phyloP scores from a whole-genome alignment of 23 red algal genomes.

The Gracilaria vermiculophylla region DNA sequence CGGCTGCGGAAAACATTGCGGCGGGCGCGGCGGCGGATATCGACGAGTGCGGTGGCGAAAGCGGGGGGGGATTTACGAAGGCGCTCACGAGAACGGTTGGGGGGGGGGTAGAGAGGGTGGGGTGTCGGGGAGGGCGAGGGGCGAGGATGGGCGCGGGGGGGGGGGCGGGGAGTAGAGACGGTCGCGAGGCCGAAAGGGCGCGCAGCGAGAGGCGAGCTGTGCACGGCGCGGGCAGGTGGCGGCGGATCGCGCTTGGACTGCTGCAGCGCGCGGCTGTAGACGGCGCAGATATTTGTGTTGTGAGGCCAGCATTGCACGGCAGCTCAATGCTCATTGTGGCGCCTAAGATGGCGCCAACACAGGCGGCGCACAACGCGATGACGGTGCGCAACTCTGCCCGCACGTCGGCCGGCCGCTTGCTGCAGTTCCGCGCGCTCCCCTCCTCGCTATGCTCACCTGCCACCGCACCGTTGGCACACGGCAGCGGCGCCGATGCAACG shows the following conservation, averaged over 20 bases:
- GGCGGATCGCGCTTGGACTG: too few species aligned
- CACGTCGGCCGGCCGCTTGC: too few species aligned
- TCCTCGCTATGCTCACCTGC: too few species aligned
- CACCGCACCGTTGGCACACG: too few species aligned
- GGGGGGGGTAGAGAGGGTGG: neutral
- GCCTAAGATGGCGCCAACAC: too few species aligned
- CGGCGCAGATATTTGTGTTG: neutral
- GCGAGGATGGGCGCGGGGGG: neutral
- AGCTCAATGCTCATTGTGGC: neutral
- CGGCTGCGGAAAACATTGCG: slow-evolving; percentile 23
- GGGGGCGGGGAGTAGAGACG: neutral
- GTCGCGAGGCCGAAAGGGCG: neutral
- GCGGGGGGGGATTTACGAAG: neutral
- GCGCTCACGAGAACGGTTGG: neutral
- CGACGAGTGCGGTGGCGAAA: neutral
- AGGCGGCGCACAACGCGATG: too few species aligned
- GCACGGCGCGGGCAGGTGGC: too few species aligned
- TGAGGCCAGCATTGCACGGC: neutral
- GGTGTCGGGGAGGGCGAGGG: neutral
- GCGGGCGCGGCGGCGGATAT: neutral
- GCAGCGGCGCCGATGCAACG: too few species aligned
- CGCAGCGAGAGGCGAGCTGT: neutral
- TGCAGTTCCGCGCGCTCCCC: too few species aligned
- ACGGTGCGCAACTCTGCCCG: too few species aligned
- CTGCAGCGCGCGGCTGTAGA: too few species aligned